Evolutionary conservation across 352 stramenopile genomes (phyloP), one percentile per base, ranked within the genome.

Genomic region (Phytophthora citrophthora): DNA sequence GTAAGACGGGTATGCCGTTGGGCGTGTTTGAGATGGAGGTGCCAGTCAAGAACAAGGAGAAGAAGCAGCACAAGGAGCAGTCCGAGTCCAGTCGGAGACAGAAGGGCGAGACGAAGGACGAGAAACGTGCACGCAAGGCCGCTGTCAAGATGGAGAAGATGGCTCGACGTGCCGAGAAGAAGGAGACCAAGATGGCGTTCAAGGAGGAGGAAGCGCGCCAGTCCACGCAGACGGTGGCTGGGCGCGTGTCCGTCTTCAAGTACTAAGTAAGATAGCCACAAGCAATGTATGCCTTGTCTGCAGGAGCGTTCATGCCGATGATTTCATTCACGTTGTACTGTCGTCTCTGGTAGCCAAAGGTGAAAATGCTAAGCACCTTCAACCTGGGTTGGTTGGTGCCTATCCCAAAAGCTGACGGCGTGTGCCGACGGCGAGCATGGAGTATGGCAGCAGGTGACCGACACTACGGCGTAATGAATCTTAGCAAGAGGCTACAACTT

Each of bases 1-100:
- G 85, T 23, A 99, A 99, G 81, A 99, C 96, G 12, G 96, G 96
- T 23, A 90, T 99, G 70, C 96, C 96, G 11, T 61, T 99, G 31
- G 94, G 91, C 49, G 89, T 98, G 40, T 89, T 98, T 46, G 79
- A 93, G 61, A 59, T 65, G n/a, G 61, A 31, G 12, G 49, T 40
- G 48, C 46, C 59, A 20, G 60, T 32, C 31, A 64, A 48, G 29
- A 72, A 44, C 36, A 75, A 70, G 26, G 49, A 45, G 51, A 39
- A 18, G 39, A 80, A 61, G 43, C 53, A 64, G 49, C 60, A 73
- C 5, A 59, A 72, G 24, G 56, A 77, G 8, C 66, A 78, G 54
- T 43, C 43, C 2, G 60, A 64, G 24, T 54, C 20, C 15, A 66
- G 12, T 61, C 63, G 45, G 68, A 80, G 76, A 72, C 84, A 63